Percentiles rank a stretch among this genome's conserved stretches.
Conservation (phyloP, 2,329 filamentous ascomycete species). For the Massarina eburnea region DNA sequence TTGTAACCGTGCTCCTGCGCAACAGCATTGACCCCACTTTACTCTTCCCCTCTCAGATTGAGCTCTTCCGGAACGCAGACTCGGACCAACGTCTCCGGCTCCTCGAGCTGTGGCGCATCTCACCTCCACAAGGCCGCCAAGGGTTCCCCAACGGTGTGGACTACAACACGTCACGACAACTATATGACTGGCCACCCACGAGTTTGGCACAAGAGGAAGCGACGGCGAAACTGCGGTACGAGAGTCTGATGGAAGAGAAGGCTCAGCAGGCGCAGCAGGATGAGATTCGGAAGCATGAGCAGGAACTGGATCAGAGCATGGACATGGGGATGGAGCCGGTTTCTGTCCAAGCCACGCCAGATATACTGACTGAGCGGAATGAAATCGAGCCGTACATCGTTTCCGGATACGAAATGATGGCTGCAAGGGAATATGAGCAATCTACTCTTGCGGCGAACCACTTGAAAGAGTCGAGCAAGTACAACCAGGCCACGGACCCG, state of each 20-base stretch:
- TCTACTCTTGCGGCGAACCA: slow-evolving; percentile 39
- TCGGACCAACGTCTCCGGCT: slow-evolving; percentile 71
- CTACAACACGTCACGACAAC: slow-evolving; percentile 46
- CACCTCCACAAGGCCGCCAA: slow-evolving; percentile 58
- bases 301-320: slow-evolving; percentile 34
- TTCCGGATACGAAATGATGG: slow-evolving; percentile 74
- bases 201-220: slow-evolving; percentile 58
- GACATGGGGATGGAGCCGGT: slow-evolving; percentile 10
- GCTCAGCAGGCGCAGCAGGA: slow-evolving; percentile 29
- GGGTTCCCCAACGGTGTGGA: slow-evolving; percentile 41
- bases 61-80: slow-evolving; percentile 76
- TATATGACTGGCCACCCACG: slow-evolving; percentile 57
- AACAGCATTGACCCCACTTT: slow-evolving; percentile 70
- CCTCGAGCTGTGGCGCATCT: slow-evolving; percentile 83
- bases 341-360: slow-evolving; percentile 16
- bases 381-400: slow-evolving; percentile 80
- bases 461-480: slow-evolving; percentile 44
- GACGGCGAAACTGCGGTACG: slow-evolving; percentile 62
- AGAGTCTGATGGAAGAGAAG: slow-evolving; percentile 44
- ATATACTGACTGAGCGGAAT: slow-evolving; percentile 18
- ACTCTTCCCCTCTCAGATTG: slow-evolving; percentile 73
- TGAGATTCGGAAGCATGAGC: slow-evolving; percentile 30
- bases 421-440: slow-evolving; percentile 64
- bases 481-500: slow-evolving; percentile 65
- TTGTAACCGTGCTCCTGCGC: slow-evolving; percentile 62